Conservation (phyloP, 108 stramenopile genomes). For the Skeletonema marinoi region DNA sequence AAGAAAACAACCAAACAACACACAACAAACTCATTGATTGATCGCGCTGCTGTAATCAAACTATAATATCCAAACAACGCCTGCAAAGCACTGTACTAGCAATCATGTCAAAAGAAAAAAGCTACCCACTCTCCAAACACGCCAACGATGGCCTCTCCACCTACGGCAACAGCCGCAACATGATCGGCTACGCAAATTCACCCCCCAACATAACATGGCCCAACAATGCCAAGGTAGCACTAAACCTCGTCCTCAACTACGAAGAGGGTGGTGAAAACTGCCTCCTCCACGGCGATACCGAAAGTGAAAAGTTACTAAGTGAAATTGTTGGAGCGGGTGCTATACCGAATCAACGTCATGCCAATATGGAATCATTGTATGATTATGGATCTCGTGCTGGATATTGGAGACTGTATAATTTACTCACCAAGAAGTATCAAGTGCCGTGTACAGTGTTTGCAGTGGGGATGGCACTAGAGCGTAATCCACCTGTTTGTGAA, state of each 20-base stretch:
- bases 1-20: no score
- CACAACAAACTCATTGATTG: no score
- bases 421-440: constrained; percentile 68
- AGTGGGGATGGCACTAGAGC: constrained; percentile 94
- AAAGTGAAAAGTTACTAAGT: constrained; percentile 80
- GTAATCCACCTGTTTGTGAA: constrained; percentile 74
- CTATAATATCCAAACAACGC: no score
- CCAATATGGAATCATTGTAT: constrained; percentile 93
- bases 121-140: constrained; percentile 45
- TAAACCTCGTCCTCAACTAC: constrained; percentile 96
- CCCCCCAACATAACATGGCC: constrained; percentile 85
- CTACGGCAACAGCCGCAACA: constrained; percentile 69
- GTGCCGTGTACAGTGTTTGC: constrained; percentile 92
- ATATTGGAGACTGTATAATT: constrained; percentile 91
- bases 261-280: constrained; percentile 95
- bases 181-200: constrained; percentile 80
- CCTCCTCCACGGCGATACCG: constrained; percentile 75
- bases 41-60: no score
- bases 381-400: constrained; percentile 93
- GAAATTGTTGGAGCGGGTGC: constrained; percentile 72
- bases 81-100: not conserved
- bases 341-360: constrained; percentile 48
- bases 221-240: constrained; percentile 75
- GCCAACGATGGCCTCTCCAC: constrained; percentile 70
- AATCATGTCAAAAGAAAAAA: not conserved